Base-by-base conservation (phyloP, 192 early-diverging fungal genomes). In the Jimgerdemannia lactiflua region DNA sequence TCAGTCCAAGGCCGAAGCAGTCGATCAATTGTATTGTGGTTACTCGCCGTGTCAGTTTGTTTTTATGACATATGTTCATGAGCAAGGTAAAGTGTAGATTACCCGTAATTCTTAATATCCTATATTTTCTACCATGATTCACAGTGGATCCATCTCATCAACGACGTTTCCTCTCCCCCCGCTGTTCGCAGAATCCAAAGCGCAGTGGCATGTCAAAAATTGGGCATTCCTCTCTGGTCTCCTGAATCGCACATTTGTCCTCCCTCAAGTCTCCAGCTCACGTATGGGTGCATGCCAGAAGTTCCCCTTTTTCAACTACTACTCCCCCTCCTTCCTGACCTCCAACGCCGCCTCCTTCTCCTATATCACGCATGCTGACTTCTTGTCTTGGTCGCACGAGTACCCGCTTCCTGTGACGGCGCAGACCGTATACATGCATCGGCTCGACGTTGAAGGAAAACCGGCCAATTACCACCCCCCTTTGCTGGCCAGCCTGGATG, bases 231-330 rank as follows among this genome's bases (percentile, higher is more conserved):
- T 75, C 42, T 67, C 74, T 18, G 42, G 59, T 54, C 19, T 14
- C 68, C 39, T 63, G 19, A 59, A 63, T 69, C 74, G 74, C 3
- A 44, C 39, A 4, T 17, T 75, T 2, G 74, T 75, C n/a, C 43
- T 75, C 10, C 68, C 74, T 18, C 68, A 75, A 29, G 68, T 70
- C 14, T 67, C 4, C 19, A 0, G 70, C 40, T 43, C 69, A 3
- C 68, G 67, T 49, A 49, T 70, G 4, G 17, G 42, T 39, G 42
- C 74, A 2, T 75, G 74, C 63, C 9, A 69, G 4, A 69, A 40
- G 29, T 75, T 39, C n/a, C 18, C 74, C 29, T 75, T 75, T 29
- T 42, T 64, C 40, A 41, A 71, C 69, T 75, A 75, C 42, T 75
- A 49, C 63, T 39, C 68, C 7, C 17, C 63, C 4, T 43, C 68